phyloP scores from a whole-genome alignment of 1,139 yeast genomes.

The Candida sp. region DNA sequence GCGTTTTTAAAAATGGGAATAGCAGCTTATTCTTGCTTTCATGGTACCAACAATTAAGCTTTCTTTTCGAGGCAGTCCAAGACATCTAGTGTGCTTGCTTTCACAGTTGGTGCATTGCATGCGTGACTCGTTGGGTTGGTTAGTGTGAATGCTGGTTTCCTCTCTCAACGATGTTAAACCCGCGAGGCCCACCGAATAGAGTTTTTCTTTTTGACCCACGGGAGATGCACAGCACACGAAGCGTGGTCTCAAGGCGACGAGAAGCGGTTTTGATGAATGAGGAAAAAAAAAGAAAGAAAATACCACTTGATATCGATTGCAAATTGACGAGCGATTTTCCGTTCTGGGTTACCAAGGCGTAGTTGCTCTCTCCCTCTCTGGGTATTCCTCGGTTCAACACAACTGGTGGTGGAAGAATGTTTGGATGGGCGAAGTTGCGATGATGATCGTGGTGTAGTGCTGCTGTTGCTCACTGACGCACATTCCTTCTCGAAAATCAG shows the following conservation, averaged over 20 bases:
- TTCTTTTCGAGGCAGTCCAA: background rate
- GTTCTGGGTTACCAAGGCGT: background rate
- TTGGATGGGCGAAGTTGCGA: background rate
- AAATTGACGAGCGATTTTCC: background rate
- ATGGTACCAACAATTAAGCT: background rate
- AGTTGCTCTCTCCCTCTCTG: no score
- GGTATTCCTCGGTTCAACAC: no score
- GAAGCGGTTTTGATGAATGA: background rate
- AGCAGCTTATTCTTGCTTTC: background rate
- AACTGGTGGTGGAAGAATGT: background rate
- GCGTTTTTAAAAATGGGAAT: no score
- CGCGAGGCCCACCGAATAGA: no score
- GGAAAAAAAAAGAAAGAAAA: background rate
- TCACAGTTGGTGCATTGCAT: background rate
- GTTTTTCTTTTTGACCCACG: no score
- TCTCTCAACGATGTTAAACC: no score
- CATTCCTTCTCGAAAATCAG: background rate
- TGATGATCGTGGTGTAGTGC: background rate
- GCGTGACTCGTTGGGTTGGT: background rate
- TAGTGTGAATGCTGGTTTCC: no score
- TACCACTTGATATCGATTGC: background rate
- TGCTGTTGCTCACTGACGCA: background rate
- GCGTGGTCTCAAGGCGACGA: background rate
- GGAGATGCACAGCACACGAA: no score
- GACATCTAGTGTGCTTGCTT: background rate